These are phyloP conservation scores for Vachellia pachyceras DNA, from an alignment of 306 rosid genomes.

Conservation along the genomic window DNA sequence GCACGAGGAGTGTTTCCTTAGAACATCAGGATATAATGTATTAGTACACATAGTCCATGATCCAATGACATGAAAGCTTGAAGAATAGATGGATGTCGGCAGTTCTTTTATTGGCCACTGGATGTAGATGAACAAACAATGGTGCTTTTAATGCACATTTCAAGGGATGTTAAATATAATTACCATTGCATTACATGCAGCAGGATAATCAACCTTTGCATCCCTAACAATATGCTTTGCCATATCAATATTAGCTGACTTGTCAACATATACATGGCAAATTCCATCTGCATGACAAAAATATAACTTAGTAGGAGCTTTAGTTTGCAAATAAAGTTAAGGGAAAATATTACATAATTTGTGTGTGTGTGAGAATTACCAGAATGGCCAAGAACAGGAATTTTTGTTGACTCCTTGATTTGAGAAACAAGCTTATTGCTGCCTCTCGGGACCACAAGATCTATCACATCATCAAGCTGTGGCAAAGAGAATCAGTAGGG, in stretches of 20 bases:
- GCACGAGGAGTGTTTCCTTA: constrained; percentile 90
- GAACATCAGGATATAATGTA: constrained; percentile 36
- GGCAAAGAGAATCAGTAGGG: constrained; percentile 40
- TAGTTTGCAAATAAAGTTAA: constrained; percentile 11
- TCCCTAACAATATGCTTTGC: constrained; percentile 79
- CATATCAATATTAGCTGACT: constrained; percentile 74
- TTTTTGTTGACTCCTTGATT: constrained; percentile 86
- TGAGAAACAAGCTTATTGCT: constrained; percentile 87
- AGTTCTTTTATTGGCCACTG: neutral
- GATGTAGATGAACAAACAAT: neutral
- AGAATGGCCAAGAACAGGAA: constrained; percentile 95
- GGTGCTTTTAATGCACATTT: neutral
- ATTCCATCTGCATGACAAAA: constrained; percentile 73
- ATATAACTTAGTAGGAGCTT: constrained; percentile 31
- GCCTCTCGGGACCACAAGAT: constrained; percentile 96
- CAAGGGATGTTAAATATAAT: constrained; percentile 29
- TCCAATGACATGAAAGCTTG: constrained; percentile 14
- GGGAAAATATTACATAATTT: neutral
- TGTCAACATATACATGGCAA: constrained; percentile 86
- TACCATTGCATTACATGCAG: constrained; percentile 91
- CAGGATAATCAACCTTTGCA: constrained; percentile 83
- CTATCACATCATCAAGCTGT: constrained; percentile 95
- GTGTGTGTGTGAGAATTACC: constrained; percentile 51
- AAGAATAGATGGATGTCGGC: constrained; percentile 3
- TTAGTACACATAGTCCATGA: constrained; percentile 16